Evolutionary conservation across 1,284 basidiomycete species (phyloP).

Genomic region (Naganishia sp.): DNA sequence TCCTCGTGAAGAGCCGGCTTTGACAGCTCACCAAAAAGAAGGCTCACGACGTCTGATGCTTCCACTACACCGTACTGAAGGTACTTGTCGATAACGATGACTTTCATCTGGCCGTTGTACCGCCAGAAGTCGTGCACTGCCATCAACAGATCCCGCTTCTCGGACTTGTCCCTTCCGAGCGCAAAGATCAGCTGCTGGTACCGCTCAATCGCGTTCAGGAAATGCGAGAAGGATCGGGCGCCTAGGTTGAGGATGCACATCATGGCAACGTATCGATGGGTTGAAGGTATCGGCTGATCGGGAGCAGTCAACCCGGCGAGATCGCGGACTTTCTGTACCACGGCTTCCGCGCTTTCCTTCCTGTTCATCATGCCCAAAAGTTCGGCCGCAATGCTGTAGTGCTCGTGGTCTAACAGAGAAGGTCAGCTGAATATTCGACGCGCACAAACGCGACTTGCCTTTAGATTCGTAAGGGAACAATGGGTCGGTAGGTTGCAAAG

Average conservation of each 20-base stretch:
- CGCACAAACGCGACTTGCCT: conserved; percentile 60
- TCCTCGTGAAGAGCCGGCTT: conserved; percentile 42
- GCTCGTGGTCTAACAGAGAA: conserved; percentile 62
- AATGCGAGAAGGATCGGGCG: conserved; percentile 93
- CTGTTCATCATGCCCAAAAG: conserved; percentile 78
- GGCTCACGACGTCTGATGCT: conserved; percentile 83
- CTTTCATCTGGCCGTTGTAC: conserved; percentile 76
- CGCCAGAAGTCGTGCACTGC: conserved; percentile 77
- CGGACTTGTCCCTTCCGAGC: conserved; percentile 61
- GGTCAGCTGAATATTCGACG: neutral
- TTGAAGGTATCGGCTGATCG: conserved; percentile 61
- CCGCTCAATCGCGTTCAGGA: conserved; percentile 94
- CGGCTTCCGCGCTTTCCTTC: conserved; percentile 68
- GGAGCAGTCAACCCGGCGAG: conserved; percentile 63
- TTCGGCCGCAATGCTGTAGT: conserved; percentile 76
- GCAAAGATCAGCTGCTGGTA: conserved; percentile 86
- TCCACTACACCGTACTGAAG: conserved; percentile 98
- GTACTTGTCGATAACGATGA: conserved; percentile 93
- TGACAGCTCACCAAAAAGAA: conserved; percentile 64
- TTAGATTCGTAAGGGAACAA: conserved; percentile 25
- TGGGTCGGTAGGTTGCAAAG: conserved; percentile 27
- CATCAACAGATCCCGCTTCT: conserved; percentile 64
- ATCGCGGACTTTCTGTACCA: conserved; percentile 62
- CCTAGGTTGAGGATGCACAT: conserved; percentile 90
- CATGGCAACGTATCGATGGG: conserved; percentile 76